Base-by-base conservation (phyloP, 305 asterid genomes). In the Solanum aculeatissimum region DNA sequence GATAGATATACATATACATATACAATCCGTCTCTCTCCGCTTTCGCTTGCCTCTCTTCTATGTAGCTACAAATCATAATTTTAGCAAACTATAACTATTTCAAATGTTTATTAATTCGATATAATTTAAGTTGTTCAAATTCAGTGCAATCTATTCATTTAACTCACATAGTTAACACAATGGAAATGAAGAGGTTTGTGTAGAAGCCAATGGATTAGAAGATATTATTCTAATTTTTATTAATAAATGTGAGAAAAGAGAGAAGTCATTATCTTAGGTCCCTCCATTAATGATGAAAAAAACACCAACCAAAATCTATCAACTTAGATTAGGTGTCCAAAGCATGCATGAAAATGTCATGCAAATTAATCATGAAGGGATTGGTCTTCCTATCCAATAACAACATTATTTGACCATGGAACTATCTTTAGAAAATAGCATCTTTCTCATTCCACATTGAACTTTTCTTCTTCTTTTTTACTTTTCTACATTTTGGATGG, bases 301-400 rank as follows among this genome's bases (percentile, higher is more conserved):
- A n/a, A 81, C n/a, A 86, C 10, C 84, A 62, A 83, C 83, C 49
- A 77, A 74, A 83, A 38, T 70, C 38, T 27, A 54, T 42, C 85
- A 27, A 16, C 53, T 19, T 47, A 18, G 63, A 83, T 47, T 53
- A 19, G 75, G 80, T 43, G 82, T 45, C 75, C 70, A 45, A 83
- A 79, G 85, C 86, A 86, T 86, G 85, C 84, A 86, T 86, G 86
- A 83, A 86, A 86, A 29, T 49, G 82, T 27, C 82, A 77, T 25
- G 82, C 65, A 75, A 16, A 68, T 68, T 77, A 77, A 77, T 49
- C 82, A 77, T 77, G 58, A 47, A 74, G 81, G 81, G 15, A 74
- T 15, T 51, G 43, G 15, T 27, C 27, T 45, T 75, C 12, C 82
- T 9, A 77, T 27, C 60, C 18, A 2, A 27, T 27, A 49, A 49